These are phyloP conservation scores for Ophiocordyceps camponoti-rufipedis DNA, from an alignment of 2,329 filamentous ascomycete species.

Conservation along the genomic window DNA sequence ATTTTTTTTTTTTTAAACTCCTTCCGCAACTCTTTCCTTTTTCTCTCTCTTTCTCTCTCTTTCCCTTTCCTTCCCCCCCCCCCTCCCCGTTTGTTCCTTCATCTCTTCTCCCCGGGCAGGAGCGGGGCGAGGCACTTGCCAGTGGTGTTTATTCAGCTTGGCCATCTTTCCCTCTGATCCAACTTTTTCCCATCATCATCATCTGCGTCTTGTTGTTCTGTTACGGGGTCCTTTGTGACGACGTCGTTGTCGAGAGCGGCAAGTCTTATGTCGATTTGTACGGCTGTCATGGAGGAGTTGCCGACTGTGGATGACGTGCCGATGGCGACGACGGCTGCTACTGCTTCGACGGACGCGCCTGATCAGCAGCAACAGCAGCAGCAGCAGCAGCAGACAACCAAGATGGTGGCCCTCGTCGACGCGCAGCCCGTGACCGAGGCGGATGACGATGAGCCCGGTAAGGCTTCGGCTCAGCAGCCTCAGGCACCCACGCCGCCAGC, in stretches of 20 bases:
- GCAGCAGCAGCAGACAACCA: not conserved
- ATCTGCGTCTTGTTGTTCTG: not conserved
- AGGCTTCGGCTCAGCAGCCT: not conserved
- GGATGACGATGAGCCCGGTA: not conserved
- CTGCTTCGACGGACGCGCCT: not conserved
- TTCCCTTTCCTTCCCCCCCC: not conserved
- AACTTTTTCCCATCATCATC: not conserved
- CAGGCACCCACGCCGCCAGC: slow-evolving; percentile 1
- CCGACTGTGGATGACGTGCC: not conserved
- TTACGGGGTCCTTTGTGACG: not conserved
- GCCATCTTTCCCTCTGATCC: not conserved
- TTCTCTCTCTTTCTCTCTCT: not conserved
- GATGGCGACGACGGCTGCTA: not conserved
- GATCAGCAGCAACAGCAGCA: not conserved
- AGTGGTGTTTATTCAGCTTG: not conserved
- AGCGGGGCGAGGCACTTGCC: too few relatives aligned
- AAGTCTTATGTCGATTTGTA: not conserved
- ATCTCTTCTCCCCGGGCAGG: too few relatives aligned
- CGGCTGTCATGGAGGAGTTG: not conserved
- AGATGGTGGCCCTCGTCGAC: not conserved
- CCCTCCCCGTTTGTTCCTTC: too few relatives aligned
- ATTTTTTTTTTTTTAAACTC: too few relatives aligned
- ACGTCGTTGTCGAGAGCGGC: not conserved
- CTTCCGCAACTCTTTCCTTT: not conserved
- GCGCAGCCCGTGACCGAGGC: not conserved